Percentiles rank a stretch among this genome's conserved stretches.
Conservation (phyloP, 2,329 filamentous ascomycete species). For the Colletotrichum tropicicola region DNA sequence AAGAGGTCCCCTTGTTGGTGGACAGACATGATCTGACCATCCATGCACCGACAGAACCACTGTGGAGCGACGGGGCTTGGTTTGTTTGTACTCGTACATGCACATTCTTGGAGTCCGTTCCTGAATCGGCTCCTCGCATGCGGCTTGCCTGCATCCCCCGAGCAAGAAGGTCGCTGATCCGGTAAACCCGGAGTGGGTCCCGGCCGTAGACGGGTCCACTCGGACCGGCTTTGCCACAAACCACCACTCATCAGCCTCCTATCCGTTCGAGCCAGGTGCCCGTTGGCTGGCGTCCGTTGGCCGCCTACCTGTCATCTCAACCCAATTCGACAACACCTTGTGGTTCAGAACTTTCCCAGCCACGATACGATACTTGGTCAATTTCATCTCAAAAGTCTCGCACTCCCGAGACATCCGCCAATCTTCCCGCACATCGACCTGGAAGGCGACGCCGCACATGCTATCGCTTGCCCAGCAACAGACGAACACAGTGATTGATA, state of each 20-base stretch:
- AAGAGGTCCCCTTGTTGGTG: conserved; percentile 11
- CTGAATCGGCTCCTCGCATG: not conserved
- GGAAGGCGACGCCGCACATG: not conserved
- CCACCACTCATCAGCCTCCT: not conserved
- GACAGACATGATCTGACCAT: conserved; percentile 28
- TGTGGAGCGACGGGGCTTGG: conserved; percentile 13
- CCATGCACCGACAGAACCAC: conserved; percentile 9
- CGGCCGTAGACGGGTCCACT: not conserved
- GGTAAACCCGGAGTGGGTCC: conserved; percentile 3
- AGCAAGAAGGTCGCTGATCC: not conserved
- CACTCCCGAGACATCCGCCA: not conserved
- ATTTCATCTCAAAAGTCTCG: no score
- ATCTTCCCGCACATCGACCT: not conserved
- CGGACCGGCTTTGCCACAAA: not conserved
- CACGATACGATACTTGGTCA: no score
- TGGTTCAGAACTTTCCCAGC: no score
- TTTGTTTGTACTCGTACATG: conserved; percentile 10
- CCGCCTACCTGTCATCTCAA: no score
- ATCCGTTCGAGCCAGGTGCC: not conserved
- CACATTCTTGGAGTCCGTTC: not conserved
- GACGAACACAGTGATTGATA: not conserved
- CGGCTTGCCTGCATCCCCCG: not conserved
- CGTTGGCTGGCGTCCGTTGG: no score
- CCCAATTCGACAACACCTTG: no score
- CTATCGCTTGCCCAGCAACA: not conserved